A percentile compares a stretch with the other conserved stretches of the same genome.
Conservation (phyloP, 495 filamentous ascomycete genomes). For the Talaromyces wortmannii region DNA sequence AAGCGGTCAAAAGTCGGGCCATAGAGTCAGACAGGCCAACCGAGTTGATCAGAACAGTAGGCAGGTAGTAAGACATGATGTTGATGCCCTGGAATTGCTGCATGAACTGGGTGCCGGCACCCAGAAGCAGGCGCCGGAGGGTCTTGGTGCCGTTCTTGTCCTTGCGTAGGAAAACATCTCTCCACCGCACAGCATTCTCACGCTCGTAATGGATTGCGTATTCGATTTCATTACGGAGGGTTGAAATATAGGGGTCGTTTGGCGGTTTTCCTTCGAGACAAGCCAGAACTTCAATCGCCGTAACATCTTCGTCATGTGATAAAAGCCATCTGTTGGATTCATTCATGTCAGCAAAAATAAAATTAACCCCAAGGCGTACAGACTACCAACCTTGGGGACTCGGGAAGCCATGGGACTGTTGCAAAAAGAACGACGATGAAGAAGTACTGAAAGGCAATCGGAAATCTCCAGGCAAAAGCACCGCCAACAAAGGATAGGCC, state of each 20-base stretch:
- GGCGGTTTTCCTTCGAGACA: constrained; percentile 33
- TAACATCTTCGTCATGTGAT: constrained; percentile 30
- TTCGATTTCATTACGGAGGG: constrained; percentile 40
- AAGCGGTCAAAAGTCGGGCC: constrained; percentile 42
- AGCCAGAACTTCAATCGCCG: constrained; percentile 42
- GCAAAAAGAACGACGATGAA: constrained; percentile 42
- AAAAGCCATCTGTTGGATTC: constrained; percentile 35
- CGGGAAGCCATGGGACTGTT: constrained; percentile 48
- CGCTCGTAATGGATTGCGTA: constrained; percentile 41
- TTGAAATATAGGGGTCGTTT: constrained; percentile 39
- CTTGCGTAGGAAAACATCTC: constrained; percentile 32
- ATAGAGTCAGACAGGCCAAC: constrained; percentile 38
- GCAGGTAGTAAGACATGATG: constrained; percentile 38
- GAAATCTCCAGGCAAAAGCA: constrained; percentile 42
- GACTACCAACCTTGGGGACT: constrained; percentile 36
- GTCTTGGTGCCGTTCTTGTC: constrained; percentile 35
- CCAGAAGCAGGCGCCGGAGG: constrained; percentile 40
- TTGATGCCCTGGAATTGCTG: constrained; percentile 48
- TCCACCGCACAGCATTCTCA: constrained; percentile 38
- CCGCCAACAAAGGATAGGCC: constrained; percentile 42
- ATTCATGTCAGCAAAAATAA: too few species aligned
- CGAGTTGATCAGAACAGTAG: constrained; percentile 43
- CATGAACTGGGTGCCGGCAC: constrained; percentile 45
- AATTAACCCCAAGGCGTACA: too few species aligned
- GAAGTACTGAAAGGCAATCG: constrained; percentile 45